Base-by-base conservation (phyloP, 208 protist species). In the Trypanosoma lewisi region DNA sequence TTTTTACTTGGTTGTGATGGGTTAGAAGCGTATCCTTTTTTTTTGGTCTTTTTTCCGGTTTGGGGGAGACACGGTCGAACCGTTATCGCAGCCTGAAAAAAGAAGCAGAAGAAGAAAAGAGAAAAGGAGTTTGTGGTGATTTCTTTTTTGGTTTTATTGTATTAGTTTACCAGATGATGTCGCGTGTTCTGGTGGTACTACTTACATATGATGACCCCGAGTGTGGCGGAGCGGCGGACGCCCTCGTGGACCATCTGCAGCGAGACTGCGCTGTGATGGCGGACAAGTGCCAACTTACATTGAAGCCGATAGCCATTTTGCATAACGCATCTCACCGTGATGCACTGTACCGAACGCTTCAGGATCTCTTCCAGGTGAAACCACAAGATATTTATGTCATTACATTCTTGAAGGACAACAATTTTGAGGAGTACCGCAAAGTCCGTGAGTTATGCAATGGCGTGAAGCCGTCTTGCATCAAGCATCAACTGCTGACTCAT, bases 191-290 rank as follows among this genome's bases (percentile, higher is more conserved):
- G 11, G 71, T 76, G 12, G 79, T 95, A 8, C 61, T 95, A 14
- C 56, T 95, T n/a, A 90, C 89, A 4, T 95, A 95, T 58, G 89
- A 95, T 60, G 89, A 95, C 56, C 85, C 86, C 0, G 81, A 92
- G 63, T 95, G 89, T 70, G 89, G 89, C 21, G 89, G 89, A 14
- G 89, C 86, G 2, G 85, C 86, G 8, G 89, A 95, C 33, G 89
- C 89, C 1, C 66, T 95, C 27, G 80, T 89, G 14, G 83, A 87
- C 6, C 84, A 93, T 67, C 59, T 95, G 14, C 79, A 92, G 65
- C 77, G 84, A 31, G 86, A 92, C 25, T 70, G 76, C 1, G 76
- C 73, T 0, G 55, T 59, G 0, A 31, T 89, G 36, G 57, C 78
- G 36, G 66, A 70, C 12, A 63, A 76, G 14, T 92, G 82, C 66